Evolutionary conservation across 1,284 basidiomycete species (phyloP), one percentile per base, ranked within the genome.

Genomic region (Pisolithus thermaeus): DNA sequence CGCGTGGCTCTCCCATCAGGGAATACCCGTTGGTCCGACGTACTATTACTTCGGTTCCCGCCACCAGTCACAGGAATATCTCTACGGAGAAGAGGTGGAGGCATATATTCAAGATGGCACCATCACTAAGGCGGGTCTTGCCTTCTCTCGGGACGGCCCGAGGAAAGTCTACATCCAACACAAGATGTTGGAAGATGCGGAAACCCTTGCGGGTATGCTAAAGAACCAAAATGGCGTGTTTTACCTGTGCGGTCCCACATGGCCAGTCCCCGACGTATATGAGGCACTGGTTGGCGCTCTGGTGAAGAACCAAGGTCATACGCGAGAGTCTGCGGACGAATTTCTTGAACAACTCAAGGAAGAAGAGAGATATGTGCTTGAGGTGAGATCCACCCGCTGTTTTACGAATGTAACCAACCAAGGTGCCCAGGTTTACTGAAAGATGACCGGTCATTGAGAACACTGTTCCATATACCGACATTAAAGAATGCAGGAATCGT

Each of bases 1-100:
- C 56, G 94, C 92, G 6, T 83, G 80, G 79, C 87, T 95, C 60
- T 77, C 80, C 40, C 70, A 81, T 20, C 84, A 91, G 67, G 88
- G 89, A 47, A 73, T 88, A 61, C 77, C 89, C 51, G 83, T 95
- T 52, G 96, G 96, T 0, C 93, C 94, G 2, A 81, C 92, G 27
- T 87, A 97, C 67, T 98, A 99, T 77, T 99, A 97, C 80, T 99
- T 99, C 69, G 96, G 96, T 57, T 96, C 96, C 54, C 90, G 97
- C 52, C 88, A 97, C 71, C 90, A 91, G 64, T 86, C 89, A 36
- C 83, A 93, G 64, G 96, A 99, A 70, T 99, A 94, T 70, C 85
- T 99, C 22, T 99, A 99, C 70, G 94, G 93, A 48, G 92, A 94
- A 65, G 92, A 94, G 71, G 84, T 91, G 59, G 88, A 91, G 66